Percentiles rank a stretch among this genome's conserved stretches.
phyloP scores from a whole-genome alignment of 805 yeast genomes.

The Wickerhamomyces rabaulensis region DNA sequence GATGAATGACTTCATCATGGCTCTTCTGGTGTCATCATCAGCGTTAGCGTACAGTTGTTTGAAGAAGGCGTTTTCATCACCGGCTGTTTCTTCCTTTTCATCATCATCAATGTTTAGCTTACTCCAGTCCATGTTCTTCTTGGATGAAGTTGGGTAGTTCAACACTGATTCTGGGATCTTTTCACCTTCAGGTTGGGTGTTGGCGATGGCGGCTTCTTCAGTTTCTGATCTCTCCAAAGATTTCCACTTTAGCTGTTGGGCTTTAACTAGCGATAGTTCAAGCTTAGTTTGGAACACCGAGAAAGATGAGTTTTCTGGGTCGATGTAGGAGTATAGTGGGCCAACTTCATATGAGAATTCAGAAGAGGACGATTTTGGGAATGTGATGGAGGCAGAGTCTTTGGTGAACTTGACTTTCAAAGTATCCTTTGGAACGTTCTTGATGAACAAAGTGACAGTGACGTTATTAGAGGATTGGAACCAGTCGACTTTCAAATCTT shows the following conservation, averaged over 20 bases:
- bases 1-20: constrained; percentile 95
- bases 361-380: constrained; percentile 43
- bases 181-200: neutral
- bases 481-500: constrained; percentile 54
- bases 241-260: constrained; percentile 45
- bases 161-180: neutral
- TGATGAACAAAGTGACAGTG: constrained; percentile 67
- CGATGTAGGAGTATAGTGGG: constrained; percentile 48
- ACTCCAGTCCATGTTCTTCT: constrained; percentile 67
- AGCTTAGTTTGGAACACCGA: constrained; percentile 66
- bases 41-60: constrained; percentile 68
- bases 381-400: constrained; percentile 35
- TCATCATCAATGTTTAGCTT: constrained; percentile 41
- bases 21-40: constrained; percentile 82
- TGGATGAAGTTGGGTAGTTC: constrained; percentile 59
- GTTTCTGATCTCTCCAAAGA: constrained; percentile 29
- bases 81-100: constrained; percentile 38
- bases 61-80: constrained; percentile 64
- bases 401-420: constrained; percentile 35
- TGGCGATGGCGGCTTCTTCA: neutral
- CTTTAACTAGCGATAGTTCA: constrained; percentile 60
- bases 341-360: constrained; percentile 55
- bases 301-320: constrained; percentile 37
- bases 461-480: constrained; percentile 59
- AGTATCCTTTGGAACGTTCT: constrained; percentile 50